These are phyloP conservation scores for Penicillium samsonianum DNA, from an alignment of 495 filamentous ascomycete genomes.

Conservation along the genomic window DNA sequence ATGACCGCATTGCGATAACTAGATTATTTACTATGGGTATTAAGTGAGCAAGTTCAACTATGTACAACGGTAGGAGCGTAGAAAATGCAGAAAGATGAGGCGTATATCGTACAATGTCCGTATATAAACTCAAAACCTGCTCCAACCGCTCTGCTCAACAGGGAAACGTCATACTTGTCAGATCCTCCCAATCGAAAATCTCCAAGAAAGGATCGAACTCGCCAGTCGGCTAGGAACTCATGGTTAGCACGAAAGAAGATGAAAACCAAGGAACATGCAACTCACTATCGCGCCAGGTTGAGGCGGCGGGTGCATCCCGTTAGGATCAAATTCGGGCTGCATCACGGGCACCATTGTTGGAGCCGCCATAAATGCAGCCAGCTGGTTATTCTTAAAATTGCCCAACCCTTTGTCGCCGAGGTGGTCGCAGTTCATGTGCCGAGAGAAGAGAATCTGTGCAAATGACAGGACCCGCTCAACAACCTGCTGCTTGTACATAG, in stretches of 20 bases:
- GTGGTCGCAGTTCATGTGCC: conserved; percentile 42
- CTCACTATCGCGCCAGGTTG: conserved; percentile 36
- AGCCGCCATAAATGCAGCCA: conserved; percentile 30
- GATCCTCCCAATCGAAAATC: conserved; percentile 48
- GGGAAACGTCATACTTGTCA: conserved; percentile 38
- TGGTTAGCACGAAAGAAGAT: background rate
- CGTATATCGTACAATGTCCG: background rate
- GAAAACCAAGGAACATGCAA: background rate
- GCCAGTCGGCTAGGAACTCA: conserved; percentile 29
- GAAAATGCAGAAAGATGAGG: background rate
- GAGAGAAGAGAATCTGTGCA: conserved; percentile 40
- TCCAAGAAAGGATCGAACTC: conserved; percentile 48
- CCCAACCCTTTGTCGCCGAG: conserved; percentile 39
- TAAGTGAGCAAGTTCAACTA: background rate
- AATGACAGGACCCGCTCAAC: conserved; percentile 42
- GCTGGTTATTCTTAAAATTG: conserved; percentile 38
- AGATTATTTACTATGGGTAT: conserved; percentile 9
- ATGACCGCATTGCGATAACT: background rate
- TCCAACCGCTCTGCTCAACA: conserved; percentile 14
- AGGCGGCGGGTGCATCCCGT: conserved; percentile 24
- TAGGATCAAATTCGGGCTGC: conserved; percentile 28
- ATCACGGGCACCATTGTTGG: conserved; percentile 30
- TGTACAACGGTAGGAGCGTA: background rate
- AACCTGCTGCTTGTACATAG: conserved; percentile 42
- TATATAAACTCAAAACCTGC: background rate